phyloP scores from a whole-genome alignment of 2,329 filamentous ascomycete genomes.

The Aspergillus tamarii region DNA sequence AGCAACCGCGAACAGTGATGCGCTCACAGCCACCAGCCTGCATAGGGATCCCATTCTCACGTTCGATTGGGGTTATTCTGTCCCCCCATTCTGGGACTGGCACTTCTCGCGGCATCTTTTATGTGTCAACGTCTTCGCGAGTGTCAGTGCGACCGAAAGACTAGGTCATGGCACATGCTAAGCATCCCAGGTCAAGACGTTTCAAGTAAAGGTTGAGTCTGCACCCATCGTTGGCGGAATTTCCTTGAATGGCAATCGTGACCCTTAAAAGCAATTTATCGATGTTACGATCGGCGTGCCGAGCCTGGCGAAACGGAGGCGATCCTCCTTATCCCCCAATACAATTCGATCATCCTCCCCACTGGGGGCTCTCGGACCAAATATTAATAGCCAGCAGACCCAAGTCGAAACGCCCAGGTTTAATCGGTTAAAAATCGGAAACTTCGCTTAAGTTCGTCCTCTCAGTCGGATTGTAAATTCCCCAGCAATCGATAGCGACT shows the following conservation, averaged over 20 bases:
- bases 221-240: neutral
- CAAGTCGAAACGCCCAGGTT: neutral
- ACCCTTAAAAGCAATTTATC: neutral
- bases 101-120: neutral
- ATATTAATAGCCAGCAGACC: neutral
- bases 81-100: neutral
- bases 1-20: neutral
- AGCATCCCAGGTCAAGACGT: neutral
- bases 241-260: neutral
- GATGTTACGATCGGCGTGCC: constrained; percentile 1
- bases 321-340: neutral
- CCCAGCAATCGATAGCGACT: neutral
- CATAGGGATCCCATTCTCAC: neutral
- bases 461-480: neutral
- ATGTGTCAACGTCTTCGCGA: neutral
- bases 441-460: neutral
- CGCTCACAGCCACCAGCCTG: neutral
- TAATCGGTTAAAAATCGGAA: neutral
- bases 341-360: neutral
- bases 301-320: neutral
- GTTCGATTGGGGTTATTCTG: neutral
- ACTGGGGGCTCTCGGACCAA: neutral
- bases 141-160: neutral
- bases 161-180: no score
- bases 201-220: neutral